Percentiles rank a stretch among this genome's conserved stretches.
Conservation (phyloP, 805 yeast genomes). For the Nakazawaea ambrosiae region DNA sequence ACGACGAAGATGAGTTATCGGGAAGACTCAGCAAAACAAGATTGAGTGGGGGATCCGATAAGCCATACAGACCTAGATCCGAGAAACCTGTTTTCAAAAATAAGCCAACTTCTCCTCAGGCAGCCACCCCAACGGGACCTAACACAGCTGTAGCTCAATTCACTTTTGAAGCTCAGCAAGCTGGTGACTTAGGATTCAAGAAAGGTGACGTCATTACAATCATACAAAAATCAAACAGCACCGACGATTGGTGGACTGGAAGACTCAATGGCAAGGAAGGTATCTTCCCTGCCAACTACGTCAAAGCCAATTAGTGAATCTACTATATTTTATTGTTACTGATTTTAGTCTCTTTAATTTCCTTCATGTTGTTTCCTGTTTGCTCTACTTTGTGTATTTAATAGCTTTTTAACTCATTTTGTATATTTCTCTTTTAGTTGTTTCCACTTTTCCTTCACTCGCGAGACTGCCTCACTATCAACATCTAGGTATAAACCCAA, state of each 20-base stretch:
- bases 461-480: no score
- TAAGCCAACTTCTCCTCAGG: constrained; percentile 27
- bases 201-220: constrained; percentile 93
- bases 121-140: constrained; percentile 31
- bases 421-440: background rate
- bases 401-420: background rate
- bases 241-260: constrained; percentile 99
- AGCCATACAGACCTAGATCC: constrained; percentile 21
- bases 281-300: constrained; percentile 96
- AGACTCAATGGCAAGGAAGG: constrained; percentile 78
- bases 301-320: constrained; percentile 43
- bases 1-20: constrained; percentile 9
- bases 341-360: no score
- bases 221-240: constrained; percentile 76
- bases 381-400: background rate
- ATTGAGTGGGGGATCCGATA: constrained; percentile 22
- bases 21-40: constrained; percentile 19
- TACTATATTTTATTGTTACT: background rate
- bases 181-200: constrained; percentile 87
- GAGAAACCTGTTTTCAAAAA: constrained; percentile 32
- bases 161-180: constrained; percentile 85
- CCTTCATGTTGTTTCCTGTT: background rate
- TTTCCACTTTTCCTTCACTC: background rate
- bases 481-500: no score
- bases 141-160: constrained; percentile 87